Evolutionary conservation across 495 filamentous ascomycete genomes (phyloP).

Genomic region (Penicillium paradoxum): DNA sequence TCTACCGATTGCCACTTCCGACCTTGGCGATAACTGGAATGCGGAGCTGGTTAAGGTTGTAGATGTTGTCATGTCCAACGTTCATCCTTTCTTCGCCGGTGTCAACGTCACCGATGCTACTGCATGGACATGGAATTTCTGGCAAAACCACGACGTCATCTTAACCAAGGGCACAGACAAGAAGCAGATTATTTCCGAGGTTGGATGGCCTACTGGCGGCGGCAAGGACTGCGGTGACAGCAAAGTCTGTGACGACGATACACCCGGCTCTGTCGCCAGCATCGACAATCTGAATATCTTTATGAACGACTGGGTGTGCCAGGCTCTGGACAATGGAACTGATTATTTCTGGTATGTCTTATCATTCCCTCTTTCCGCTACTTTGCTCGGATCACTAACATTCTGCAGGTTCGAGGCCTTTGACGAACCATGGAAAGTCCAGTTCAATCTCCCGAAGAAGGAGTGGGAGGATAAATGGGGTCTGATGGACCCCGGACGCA

Average conservation of each 20-base stretch:
- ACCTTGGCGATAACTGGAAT: slow-evolving; percentile 89
- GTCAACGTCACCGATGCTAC: slow-evolving; percentile 63
- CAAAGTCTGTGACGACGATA: slow-evolving; percentile 47
- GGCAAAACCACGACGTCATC: slow-evolving; percentile 58
- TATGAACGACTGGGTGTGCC: slow-evolving; percentile 82
- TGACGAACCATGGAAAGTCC: slow-evolving; percentile 90
- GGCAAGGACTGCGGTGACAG: slow-evolving; percentile 70
- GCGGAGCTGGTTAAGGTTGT: slow-evolving; percentile 57
- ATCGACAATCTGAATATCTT: slow-evolving; percentile 80
- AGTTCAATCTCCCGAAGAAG: slow-evolving; percentile 61
- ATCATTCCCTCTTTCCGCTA: background rate
- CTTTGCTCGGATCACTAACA: background rate
- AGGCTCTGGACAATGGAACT: slow-evolving; percentile 69
- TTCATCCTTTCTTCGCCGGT: slow-evolving; percentile 95
- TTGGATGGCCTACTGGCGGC: slow-evolving; percentile 85
- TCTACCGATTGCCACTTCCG: slow-evolving; percentile 79
- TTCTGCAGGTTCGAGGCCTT: slow-evolving; percentile 75
- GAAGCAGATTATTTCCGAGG: slow-evolving; percentile 74
- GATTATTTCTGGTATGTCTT: slow-evolving; percentile 81
- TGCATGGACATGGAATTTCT: slow-evolving; percentile 82
- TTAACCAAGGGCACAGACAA: slow-evolving; percentile 54
- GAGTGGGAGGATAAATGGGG: slow-evolving; percentile 98
- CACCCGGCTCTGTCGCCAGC: slow-evolving; percentile 66
- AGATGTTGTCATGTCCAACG: slow-evolving; percentile 92
- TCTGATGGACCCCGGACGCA: slow-evolving; percentile 79